phyloP scores from a whole-genome alignment of 768 basidiomycete species.

The Mycena metata region DNA sequence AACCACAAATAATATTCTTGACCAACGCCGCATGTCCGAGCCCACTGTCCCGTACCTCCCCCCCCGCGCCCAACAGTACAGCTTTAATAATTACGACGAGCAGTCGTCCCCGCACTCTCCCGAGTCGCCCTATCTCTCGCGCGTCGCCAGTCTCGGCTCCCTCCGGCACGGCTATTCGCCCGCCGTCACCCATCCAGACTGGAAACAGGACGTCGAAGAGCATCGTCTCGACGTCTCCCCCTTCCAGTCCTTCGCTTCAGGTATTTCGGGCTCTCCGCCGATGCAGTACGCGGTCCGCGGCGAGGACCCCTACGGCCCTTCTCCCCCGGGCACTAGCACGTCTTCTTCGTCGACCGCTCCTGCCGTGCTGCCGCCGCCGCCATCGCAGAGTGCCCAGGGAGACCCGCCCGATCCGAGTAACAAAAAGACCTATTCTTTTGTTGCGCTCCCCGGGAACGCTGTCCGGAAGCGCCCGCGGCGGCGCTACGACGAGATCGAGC shows the following conservation, averaged over 20 bases:
- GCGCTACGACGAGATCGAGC: slow-evolving; percentile 95
- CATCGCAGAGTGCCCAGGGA: slow-evolving; percentile 30
- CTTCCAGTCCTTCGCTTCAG: slow-evolving; percentile 62
- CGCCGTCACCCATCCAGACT: slow-evolving; percentile 45
- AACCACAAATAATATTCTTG: slow-evolving; percentile 51
- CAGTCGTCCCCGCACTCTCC: slow-evolving; percentile 47
- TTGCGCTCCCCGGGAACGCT: slow-evolving; percentile 83
- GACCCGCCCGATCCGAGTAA: slow-evolving; percentile 52
- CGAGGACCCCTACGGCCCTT: slow-evolving; percentile 67
- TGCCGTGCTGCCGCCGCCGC: slow-evolving; percentile 17
- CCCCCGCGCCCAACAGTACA: slow-evolving; percentile 58
- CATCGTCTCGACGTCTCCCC: slow-evolving; percentile 58
- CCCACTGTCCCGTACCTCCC: slow-evolving; percentile 64
- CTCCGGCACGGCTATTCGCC: slow-evolving; percentile 55
- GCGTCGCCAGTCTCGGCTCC: slow-evolving; percentile 60
- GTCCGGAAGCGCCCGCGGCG: slow-evolving; percentile 88
- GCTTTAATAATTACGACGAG: slow-evolving; percentile 52
- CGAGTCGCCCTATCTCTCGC: slow-evolving; percentile 57
- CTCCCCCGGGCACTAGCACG: slow-evolving; percentile 73
- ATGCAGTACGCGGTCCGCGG: slow-evolving; percentile 60
- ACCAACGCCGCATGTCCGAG: slow-evolving; percentile 80
- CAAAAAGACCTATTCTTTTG: slow-evolving; percentile 85
- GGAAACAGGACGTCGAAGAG: slow-evolving; percentile 50
- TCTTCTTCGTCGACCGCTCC: slow-evolving; percentile 59
- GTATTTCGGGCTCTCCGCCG: slow-evolving; percentile 42